Percentiles rank a stretch among this genome's conserved stretches.
phyloP scores from a whole-genome alignment of 2,329 filamentous ascomycete species.

The Onygenales sp. region DNA sequence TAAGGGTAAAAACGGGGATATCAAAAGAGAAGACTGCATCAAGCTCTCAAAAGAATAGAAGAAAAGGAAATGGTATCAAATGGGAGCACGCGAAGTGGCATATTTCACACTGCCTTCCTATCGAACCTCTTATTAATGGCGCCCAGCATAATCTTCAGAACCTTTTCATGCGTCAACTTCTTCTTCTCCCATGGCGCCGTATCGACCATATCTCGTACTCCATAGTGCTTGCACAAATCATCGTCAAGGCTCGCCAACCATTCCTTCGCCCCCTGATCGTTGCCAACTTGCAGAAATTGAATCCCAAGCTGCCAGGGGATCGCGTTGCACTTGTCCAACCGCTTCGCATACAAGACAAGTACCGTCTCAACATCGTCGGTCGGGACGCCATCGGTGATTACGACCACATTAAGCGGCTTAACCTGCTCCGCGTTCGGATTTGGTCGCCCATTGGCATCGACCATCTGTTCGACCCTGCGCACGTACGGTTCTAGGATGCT shows the following conservation, averaged over 20 bases:
- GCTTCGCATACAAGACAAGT: conserved; percentile 58
- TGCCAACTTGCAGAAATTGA: conserved; percentile 92
- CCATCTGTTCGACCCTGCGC: conserved; percentile 38
- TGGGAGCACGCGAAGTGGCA: too few species aligned
- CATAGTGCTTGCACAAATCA: conserved; percentile 47
- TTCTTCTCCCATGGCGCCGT: conserved; percentile 63
- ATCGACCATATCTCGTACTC: conserved; percentile 81
- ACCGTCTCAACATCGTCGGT: conserved; percentile 67
- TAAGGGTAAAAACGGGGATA: too few species aligned
- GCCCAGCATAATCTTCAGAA: conserved; percentile 76
- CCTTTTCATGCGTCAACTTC: conserved; percentile 56
- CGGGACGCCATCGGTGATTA: conserved; percentile 81
- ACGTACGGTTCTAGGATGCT: conserved; percentile 68
- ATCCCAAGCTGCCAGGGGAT: conserved; percentile 77
- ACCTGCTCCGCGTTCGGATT: conserved; percentile 24
- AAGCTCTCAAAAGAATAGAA: too few species aligned
- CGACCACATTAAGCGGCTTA: conserved; percentile 82
- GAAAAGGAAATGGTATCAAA: too few species aligned
- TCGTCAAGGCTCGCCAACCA: conserved; percentile 70
- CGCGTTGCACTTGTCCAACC: conserved; percentile 55
- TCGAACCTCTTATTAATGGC: conserved; percentile 62
- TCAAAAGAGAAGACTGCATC: too few species aligned
- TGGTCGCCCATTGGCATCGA: conserved; percentile 28
- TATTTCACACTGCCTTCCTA: conserved; percentile 19
- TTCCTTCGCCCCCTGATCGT: conserved; percentile 54